Evolutionary conservation across 2,329 filamentous ascomycete species (phyloP).

Genomic region (Clonostachys byssicola): DNA sequence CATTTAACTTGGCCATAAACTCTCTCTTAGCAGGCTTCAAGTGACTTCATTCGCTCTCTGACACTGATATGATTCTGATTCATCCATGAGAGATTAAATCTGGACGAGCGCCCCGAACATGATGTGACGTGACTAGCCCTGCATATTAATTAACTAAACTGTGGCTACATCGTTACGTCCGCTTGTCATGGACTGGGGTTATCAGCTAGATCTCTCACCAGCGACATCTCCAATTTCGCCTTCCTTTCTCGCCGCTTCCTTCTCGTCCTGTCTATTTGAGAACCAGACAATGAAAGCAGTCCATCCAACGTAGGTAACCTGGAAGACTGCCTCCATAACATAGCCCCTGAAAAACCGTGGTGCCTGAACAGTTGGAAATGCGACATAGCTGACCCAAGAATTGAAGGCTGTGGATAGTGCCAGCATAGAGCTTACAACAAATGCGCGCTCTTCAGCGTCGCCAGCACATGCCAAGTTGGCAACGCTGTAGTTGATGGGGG

Average conservation of each 20-base stretch:
- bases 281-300: constrained; percentile 5
- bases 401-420: constrained; percentile 28
- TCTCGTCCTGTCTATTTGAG: not conserved
- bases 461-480: not conserved
- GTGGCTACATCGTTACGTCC: too few relatives aligned
- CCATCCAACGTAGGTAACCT: constrained; percentile 6
- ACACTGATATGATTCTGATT: too few relatives aligned
- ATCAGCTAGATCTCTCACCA: too few relatives aligned
- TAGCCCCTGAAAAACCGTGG: constrained; percentile 19
- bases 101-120: too few relatives aligned
- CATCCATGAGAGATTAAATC: too few relatives aligned
- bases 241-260: not conserved
- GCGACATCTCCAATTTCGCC: not conserved
- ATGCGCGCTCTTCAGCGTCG: not conserved
- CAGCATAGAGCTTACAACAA: constrained; percentile 23
- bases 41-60: too few relatives aligned
- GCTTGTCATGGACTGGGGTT: too few relatives aligned
- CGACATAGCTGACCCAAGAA: constrained; percentile 24
- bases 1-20: too few relatives aligned
- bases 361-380: constrained; percentile 20
- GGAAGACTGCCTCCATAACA: constrained; percentile 7
- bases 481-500: not conserved
- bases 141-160: too few relatives aligned
- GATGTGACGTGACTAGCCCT: too few relatives aligned
- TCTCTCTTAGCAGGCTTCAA: too few relatives aligned